Percentiles rank a stretch among this genome's conserved stretches.
Conservation (phyloP, 305 asterid genomes). For the Rubia balearica region DNA sequence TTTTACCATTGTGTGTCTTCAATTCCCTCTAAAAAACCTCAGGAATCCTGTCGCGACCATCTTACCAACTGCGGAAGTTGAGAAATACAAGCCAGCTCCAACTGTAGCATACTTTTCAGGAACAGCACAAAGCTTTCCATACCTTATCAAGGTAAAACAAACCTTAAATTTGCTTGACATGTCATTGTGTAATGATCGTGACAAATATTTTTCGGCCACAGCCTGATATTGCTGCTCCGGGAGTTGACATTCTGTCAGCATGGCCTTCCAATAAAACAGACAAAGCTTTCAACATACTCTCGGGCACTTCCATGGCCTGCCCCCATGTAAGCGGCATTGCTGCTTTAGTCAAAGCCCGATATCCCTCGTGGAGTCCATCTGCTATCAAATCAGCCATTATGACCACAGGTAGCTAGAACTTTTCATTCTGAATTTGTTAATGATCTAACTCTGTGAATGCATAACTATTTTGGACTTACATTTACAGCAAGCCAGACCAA, state of each 20-base stretch:
- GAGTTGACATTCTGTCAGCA: constrained; percentile 79
- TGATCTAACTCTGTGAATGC: not conserved
- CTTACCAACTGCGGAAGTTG: constrained; percentile 36
- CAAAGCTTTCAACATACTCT: constrained; percentile 41
- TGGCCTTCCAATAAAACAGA: constrained; percentile 42
- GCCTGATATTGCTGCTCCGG: constrained; percentile 93
- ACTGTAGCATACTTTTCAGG: constrained; percentile 60
- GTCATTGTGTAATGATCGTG: not conserved
- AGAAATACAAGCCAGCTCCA: constrained; percentile 67
- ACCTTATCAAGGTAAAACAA: not conserved
- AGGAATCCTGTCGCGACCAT: constrained; percentile 61
- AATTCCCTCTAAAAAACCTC: not conserved
- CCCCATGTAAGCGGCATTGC: constrained; percentile 71
- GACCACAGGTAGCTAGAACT: constrained; percentile 52
- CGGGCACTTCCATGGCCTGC: constrained; percentile 88
- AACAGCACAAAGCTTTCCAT: constrained; percentile 24
- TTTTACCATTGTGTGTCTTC: no score
- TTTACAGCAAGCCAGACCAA: constrained; percentile 34
- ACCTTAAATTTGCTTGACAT: not conserved
- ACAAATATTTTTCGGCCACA: constrained; percentile 12
- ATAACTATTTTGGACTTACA: not conserved
- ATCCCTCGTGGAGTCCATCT: constrained; percentile 62
- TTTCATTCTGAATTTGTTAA: not conserved
- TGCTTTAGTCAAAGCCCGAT: constrained; percentile 50
- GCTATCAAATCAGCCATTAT: constrained; percentile 76